These are phyloP conservation scores for Triticum timopheevii DNA, from an alignment of 176 grass and related monocot species.

Conservation along the genomic window DNA sequence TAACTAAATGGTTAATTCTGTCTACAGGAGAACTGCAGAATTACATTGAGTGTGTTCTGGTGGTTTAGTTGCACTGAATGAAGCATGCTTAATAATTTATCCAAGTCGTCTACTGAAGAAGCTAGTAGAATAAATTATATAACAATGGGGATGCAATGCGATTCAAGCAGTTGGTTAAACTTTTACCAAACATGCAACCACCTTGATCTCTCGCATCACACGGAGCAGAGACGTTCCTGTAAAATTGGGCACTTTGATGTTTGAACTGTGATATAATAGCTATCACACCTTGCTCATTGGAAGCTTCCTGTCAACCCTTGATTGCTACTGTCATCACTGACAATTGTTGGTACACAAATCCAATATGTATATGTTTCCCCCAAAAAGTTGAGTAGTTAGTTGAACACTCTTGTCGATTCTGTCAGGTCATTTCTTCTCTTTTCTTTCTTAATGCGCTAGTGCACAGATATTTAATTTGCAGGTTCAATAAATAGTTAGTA, in stretches of 20 bases:
- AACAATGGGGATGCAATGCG: background rate
- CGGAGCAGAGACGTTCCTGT: background rate
- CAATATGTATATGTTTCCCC: background rate
- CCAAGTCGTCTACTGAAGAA: background rate
- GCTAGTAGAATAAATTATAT: background rate
- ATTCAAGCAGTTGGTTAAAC: background rate
- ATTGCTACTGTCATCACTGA: slow-evolving; percentile 13
- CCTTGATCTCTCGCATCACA: background rate
- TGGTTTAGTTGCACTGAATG: slow-evolving; percentile 21
- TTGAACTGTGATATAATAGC: slow-evolving; percentile 16
- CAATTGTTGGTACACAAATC: background rate
- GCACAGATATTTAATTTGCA: background rate
- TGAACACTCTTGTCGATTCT: background rate
- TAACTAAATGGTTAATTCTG: background rate
- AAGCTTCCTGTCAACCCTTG: slow-evolving; percentile 31
- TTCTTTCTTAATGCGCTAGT: background rate
- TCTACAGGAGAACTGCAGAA: background rate
- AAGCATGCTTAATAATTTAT: background rate
- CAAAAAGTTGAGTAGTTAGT: background rate
- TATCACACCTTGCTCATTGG: background rate
- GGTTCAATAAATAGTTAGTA: background rate
- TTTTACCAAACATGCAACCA: slow-evolving; percentile 40
- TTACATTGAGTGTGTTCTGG: background rate
- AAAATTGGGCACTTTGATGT: slow-evolving; percentile 14
- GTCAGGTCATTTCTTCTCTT: background rate